phyloP scores from a whole-genome alignment of 1,139 yeast genomes.

The Blastobotrys arbuscula region DNA sequence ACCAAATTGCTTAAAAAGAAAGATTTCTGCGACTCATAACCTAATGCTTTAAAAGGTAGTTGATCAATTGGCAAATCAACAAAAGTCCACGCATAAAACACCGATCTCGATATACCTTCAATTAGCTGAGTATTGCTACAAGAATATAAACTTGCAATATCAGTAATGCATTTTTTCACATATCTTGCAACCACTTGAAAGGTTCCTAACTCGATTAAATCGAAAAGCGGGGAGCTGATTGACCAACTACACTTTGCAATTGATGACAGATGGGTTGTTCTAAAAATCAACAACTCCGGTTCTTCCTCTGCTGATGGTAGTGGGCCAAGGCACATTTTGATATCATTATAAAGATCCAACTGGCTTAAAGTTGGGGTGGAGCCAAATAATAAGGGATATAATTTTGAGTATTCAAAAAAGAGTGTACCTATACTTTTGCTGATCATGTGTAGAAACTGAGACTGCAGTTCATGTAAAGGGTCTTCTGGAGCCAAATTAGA shows the following conservation, averaged over 20 bases:
- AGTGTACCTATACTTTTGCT: constrained; percentile 1
- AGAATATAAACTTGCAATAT: background rate
- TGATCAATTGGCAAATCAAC: constrained; percentile 27
- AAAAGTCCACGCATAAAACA: constrained; percentile 41
- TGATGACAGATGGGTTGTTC: constrained; percentile 1
- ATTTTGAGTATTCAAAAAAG: constrained; percentile 2
- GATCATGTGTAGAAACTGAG: constrained; percentile 1
- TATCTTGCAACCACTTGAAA: background rate
- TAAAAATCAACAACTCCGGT: background rate
- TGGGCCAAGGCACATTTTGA: background rate
- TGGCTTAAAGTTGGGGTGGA: background rate
- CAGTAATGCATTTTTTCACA: constrained; percentile 4
- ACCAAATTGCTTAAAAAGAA: constrained; percentile 33
- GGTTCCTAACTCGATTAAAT: constrained; percentile 8
- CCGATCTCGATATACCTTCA: constrained; percentile 30
- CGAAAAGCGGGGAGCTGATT: constrained; percentile 8
- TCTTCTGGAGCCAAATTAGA: background rate
- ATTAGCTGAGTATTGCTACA: constrained; percentile 27
- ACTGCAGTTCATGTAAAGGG: background rate
- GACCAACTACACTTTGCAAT: constrained; percentile 6
- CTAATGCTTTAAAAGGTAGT: constrained; percentile 40
- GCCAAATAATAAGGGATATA: background rate
- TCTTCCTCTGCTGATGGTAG: background rate
- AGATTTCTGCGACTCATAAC: constrained; percentile 26
- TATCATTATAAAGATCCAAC: background rate